phyloP scores from a whole-genome alignment of 352 stramenopile species.

The Phytophthora sansomeana region DNA sequence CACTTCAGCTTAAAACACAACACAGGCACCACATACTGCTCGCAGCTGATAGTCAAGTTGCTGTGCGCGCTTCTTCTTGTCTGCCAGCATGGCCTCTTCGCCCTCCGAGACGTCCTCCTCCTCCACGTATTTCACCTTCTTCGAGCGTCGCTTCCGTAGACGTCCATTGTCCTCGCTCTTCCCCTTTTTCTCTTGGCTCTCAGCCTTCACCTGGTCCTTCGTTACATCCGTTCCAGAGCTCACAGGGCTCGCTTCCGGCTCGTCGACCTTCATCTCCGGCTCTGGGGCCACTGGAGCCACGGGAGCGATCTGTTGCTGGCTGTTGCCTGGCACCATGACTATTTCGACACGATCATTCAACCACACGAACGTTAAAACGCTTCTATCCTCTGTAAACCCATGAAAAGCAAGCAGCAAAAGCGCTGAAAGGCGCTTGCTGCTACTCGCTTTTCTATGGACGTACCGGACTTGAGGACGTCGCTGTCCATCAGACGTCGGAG shows the following conservation, averaged over 20 bases:
- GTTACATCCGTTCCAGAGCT: not conserved
- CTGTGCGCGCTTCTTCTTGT: conserved; percentile 79
- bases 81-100: conserved; percentile 56
- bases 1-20: conserved; percentile 3
- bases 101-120: conserved; percentile 76
- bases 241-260: conserved; percentile 19
- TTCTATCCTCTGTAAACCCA: not conserved
- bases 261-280: conserved; percentile 1
- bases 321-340: not conserved
- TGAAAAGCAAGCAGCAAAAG: conserved; percentile 6
- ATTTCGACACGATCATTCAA: not conserved
- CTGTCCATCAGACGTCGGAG: conserved; percentile 24
- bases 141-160: conserved; percentile 53
- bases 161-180: conserved; percentile 31
- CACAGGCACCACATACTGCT: conserved; percentile 34
- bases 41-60: conserved; percentile 81
- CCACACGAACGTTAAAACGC: not conserved
- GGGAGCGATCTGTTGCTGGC: conserved; percentile 1
- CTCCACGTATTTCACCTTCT: conserved; percentile 82
- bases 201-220: conserved; percentile 8
- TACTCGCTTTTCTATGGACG: conserved; percentile 9
- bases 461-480: conserved; percentile 7
- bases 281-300: not conserved
- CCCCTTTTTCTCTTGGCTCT: not conserved
- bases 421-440: conserved; percentile 1